Evolutionary conservation across 768 basidiomycete species (phyloP), one percentile per base, ranked within the genome.

Genomic region (Termitomyces sp.): DNA sequence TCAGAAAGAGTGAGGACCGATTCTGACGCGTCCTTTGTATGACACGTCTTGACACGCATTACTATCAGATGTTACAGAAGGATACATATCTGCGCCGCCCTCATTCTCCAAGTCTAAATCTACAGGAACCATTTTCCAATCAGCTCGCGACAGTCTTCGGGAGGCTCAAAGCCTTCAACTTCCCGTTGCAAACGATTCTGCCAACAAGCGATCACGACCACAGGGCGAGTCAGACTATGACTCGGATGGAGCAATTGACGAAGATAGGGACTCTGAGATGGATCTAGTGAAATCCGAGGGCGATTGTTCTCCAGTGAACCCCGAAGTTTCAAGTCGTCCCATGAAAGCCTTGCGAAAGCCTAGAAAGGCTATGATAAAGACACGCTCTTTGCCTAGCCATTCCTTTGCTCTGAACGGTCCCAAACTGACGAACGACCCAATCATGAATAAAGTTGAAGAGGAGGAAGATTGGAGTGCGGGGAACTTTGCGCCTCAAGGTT

Each of bases 11-110:
- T 89, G 68, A 66, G 80, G 69, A 16, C 22, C 32, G 5, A 51
- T 30, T 39, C 27, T 48, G 33, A 48, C 49, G 42, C 56, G 47
- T 37, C 37, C 32, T 59, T 33, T 16, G 40, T 4, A 36, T 34
- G 27, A 68, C 70, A 62, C 68, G 64, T 70, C 67, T 55, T 66
- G 51, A 69, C 67, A 59, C 69, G n/a, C n/a, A n/a, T n/a, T n/a
- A 65, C 53, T 55, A 62, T 65, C 62, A 88, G 86, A 74, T 67
- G 87, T 88, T 50, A 74, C 73, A 22, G 82, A 88, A 69, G 87
- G 87, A 55, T 88, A 88, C 64, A 65, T 67, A 32, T 74, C 74
- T 27, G 52, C 71, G 33, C 70, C 74, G 8, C 67, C 74, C 10
- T 74, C 79, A 50, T 76, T 79, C 51, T 68, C 72, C 60, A 78